Conservation (phyloP, 1,284 basidiomycete genomes). For the Peniophora sp. region DNA sequence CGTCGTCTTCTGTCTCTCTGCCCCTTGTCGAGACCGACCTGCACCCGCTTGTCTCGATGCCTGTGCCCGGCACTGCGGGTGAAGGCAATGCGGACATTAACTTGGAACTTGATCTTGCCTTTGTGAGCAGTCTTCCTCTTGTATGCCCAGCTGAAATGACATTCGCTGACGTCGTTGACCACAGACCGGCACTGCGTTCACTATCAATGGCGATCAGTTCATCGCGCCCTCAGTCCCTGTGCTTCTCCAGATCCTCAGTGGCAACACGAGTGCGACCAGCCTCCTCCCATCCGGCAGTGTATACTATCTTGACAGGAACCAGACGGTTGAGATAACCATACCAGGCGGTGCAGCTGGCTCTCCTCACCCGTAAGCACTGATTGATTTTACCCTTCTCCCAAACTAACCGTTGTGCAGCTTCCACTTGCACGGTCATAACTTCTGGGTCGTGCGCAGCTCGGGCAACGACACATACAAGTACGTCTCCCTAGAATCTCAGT, state of each 20-base stretch:
- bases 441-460: neutral
- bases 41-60: slow-evolving; percentile 23
- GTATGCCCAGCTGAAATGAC: too few species aligned
- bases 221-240: neutral
- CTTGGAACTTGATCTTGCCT: neutral
- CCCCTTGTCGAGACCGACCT: slow-evolving; percentile 8
- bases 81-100: neutral
- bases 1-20: neutral
- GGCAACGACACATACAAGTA: neutral
- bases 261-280: neutral
- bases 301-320: neutral
- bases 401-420: neutral
- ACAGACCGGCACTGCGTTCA: slow-evolving; percentile 13
- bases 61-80: slow-evolving; percentile 18
- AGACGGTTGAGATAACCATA: neutral
- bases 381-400: too few species aligned
- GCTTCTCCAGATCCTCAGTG: slow-evolving; percentile 1
- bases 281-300: neutral
- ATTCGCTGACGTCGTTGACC: too few species aligned
- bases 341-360: neutral
- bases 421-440: neutral
- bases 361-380: slow-evolving; percentile 9
- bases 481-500: too few species aligned
- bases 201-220: slow-evolving; percentile 25
- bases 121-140: neutral